These are phyloP conservation scores for Leccinum ochraceum DNA, from an alignment of 768 basidiomycete genomes.

Conservation along the genomic window DNA sequence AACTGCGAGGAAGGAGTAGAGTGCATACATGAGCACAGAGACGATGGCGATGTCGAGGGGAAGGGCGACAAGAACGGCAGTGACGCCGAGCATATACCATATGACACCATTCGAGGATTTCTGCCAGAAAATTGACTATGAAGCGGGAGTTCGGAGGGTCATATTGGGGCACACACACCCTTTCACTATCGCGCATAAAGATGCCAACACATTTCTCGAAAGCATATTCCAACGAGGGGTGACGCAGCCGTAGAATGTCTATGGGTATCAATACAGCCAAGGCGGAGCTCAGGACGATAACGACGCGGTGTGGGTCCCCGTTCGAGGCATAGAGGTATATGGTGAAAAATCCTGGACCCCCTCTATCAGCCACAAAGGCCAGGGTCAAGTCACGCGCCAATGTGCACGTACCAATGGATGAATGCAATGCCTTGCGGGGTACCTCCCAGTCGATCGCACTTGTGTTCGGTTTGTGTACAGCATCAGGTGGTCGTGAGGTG, in stretches of 20 bases:
- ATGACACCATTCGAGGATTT: slow-evolving; percentile 80
- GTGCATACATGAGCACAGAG: slow-evolving; percentile 79
- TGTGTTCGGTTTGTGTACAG: slow-evolving; percentile 15
- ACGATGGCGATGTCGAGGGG: slow-evolving; percentile 90
- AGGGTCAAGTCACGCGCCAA: slow-evolving; percentile 4
- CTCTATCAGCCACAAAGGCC: slow-evolving; percentile 4
- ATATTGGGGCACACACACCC: slow-evolving; percentile 40
- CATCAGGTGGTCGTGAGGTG: slow-evolving; percentile 5
- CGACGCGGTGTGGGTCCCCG: slow-evolving; percentile 49
- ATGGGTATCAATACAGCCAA: slow-evolving; percentile 70
- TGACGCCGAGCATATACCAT: slow-evolving; percentile 87
- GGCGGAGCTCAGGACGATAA: slow-evolving; percentile 62
- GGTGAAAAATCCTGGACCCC: slow-evolving; percentile 58
- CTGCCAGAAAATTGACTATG: slow-evolving; percentile 19
- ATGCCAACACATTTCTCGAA: slow-evolving; percentile 77
- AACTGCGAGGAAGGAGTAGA: background rate
- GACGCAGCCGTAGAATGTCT: slow-evolving; percentile 74
- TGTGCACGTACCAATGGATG: slow-evolving; percentile 75
- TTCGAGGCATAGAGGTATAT: slow-evolving; percentile 56
- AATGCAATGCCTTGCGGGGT: slow-evolving; percentile 84
- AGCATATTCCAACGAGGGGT: slow-evolving; percentile 58
- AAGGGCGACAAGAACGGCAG: slow-evolving; percentile 70
- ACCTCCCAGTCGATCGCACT: slow-evolving; percentile 78
- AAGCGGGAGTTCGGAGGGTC: background rate
- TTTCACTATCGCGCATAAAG: slow-evolving; percentile 89